phyloP scores from a whole-genome alignment of 805 yeast species.

The Cephaloascus albidus region DNA sequence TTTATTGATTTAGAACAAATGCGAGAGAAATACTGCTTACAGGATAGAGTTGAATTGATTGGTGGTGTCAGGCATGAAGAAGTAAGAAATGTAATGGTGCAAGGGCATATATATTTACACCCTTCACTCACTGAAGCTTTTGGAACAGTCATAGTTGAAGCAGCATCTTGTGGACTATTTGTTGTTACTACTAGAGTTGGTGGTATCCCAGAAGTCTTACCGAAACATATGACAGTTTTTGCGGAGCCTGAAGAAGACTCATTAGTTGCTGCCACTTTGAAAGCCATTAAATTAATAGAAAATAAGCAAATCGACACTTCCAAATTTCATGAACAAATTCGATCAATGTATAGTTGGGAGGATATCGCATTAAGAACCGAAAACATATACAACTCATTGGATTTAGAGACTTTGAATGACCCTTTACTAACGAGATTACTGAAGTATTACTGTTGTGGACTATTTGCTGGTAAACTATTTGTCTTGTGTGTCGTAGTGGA shows the following conservation, averaged over 20 bases:
- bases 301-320: conserved; percentile 59
- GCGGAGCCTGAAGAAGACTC: conserved; percentile 85
- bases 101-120: conserved; percentile 89
- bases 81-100: conserved; percentile 86
- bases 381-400: conserved; percentile 54
- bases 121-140: conserved; percentile 95
- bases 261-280: conserved; percentile 57
- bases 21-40: conserved; percentile 78
- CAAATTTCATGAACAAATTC: conserved; percentile 68
- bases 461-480: conserved; percentile 81
- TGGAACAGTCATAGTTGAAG: conserved; percentile 95
- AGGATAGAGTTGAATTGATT: conserved; percentile 75
- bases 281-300: conserved; percentile 58
- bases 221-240: conserved; percentile 85
- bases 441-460: conserved; percentile 60
- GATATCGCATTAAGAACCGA: conserved; percentile 85
- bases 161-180: conserved; percentile 89
- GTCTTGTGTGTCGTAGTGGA: conserved; percentile 78
- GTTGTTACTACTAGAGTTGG: conserved; percentile 96
- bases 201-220: conserved; percentile 95
- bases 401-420: conserved; percentile 31
- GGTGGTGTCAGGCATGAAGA: conserved; percentile 90
- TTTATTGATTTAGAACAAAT: conserved; percentile 90
- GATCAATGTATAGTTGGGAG: conserved; percentile 83
- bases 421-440: conserved; percentile 51